These are phyloP conservation scores for Aurifilum marmelostoma DNA, from an alignment of 2,329 filamentous ascomycete species.

Conservation along the genomic window DNA sequence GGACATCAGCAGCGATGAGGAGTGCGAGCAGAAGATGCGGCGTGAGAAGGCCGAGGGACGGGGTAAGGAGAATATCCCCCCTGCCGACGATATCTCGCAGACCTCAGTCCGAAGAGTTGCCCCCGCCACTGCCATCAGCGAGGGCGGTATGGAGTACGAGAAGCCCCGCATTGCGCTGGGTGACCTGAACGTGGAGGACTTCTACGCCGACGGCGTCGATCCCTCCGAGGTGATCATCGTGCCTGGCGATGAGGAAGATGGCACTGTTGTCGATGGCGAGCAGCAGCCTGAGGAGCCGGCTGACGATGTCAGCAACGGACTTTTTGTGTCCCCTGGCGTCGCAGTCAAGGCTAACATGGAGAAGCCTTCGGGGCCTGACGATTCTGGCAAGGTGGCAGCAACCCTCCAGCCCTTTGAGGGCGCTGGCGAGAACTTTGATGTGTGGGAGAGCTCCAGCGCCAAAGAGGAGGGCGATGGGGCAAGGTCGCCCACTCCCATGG, in stretches of 20 bases:
- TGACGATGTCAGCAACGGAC: conserved; percentile 1
- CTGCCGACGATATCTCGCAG: conserved; percentile 66
- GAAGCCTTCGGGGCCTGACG: conserved; percentile 17
- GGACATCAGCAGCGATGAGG: conserved; percentile 89
- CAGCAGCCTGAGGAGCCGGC: conserved; percentile 14
- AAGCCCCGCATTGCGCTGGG: conserved; percentile 67
- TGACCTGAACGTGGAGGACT: conserved; percentile 69
- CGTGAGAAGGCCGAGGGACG: conserved; percentile 61
- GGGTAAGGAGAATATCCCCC: conserved; percentile 94
- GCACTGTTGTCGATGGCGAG: conserved; percentile 33
- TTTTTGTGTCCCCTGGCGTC: conserved; percentile 33
- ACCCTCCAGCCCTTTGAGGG: conserved; percentile 60
- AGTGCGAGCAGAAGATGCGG: conserved; percentile 60
- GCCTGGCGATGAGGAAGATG: conserved; percentile 60
- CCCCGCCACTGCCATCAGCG: conserved; percentile 37
- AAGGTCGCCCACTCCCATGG: conserved; percentile 22
- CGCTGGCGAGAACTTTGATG: conserved; percentile 63
- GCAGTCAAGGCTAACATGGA: conserved; percentile 35
- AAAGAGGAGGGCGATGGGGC: conserved; percentile 55
- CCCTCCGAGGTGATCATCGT: conserved; percentile 64
- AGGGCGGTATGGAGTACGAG: conserved; percentile 58
- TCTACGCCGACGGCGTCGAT: conserved; percentile 68
- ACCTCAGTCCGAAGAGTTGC: conserved; percentile 45
- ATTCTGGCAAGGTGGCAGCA: conserved; percentile 44
- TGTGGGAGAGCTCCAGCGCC: conserved; percentile 72